Evolutionary conservation across 2,329 filamentous ascomycete species (phyloP).

Genomic region (Fusarium subtropicale): DNA sequence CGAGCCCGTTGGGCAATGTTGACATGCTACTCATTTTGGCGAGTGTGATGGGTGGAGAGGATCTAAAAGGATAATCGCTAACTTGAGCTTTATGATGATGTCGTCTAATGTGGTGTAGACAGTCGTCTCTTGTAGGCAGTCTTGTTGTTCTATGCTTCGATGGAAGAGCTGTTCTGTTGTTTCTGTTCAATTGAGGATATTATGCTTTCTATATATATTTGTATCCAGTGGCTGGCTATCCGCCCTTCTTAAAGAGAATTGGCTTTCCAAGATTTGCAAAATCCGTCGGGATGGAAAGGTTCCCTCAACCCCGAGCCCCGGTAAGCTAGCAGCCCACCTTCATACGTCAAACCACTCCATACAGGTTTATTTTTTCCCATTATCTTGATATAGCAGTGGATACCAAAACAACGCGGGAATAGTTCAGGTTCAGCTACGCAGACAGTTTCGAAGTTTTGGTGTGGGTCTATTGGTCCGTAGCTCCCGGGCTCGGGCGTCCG

Average conservation of each 20-base stretch:
- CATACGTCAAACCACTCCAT: slow-evolving; percentile 15
- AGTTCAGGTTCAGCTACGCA: background rate
- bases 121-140: background rate
- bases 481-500: slow-evolving; percentile 12
- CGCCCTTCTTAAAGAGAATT: background rate
- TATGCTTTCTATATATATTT: background rate
- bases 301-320: background rate
- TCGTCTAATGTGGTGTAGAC: background rate
- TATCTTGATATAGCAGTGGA: slow-evolving; percentile 11
- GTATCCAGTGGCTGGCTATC: slow-evolving; percentile 1
- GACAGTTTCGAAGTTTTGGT: background rate
- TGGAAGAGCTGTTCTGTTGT: background rate
- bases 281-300: slow-evolving; percentile 3
- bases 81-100: background rate
- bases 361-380: background rate
- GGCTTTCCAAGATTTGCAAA: slow-evolving; percentile 5
- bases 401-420: background rate
- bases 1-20: slow-evolving; percentile 37
- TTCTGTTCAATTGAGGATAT: background rate
- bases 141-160: background rate
- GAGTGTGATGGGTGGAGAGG: background rate
- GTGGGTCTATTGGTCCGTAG: slow-evolving; percentile 11
- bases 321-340: background rate
- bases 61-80: background rate
- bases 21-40: slow-evolving; percentile 15